Evolutionary conservation across 2,329 filamentous ascomycete species (phyloP), one percentile per base, ranked within the genome.

Genomic region (Xylaria sp.): DNA sequence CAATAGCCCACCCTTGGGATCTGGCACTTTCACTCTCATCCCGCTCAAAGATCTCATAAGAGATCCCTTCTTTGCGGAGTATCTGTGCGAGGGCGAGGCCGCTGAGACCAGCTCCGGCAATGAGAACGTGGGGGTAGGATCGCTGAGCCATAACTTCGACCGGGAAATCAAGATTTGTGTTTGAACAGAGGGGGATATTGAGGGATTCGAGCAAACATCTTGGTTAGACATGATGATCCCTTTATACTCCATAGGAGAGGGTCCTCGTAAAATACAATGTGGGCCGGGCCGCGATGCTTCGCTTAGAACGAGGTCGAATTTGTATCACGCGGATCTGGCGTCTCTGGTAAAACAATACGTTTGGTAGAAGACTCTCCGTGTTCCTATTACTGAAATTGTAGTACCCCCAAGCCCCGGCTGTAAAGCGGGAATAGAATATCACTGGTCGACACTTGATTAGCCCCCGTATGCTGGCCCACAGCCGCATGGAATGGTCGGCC

Each of bases 21-120:
- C 71, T 57, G 3, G 67, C 56, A 2, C 53, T n/a, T n/a, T 48
- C 39, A 6, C 42, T 48, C 6, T 36, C 21, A 48, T 72, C 71
- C 2, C 71, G 55, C 47, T 72, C 71, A 34, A 71, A 72, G 34
- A 71, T 67, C 30, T 68, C 61, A 36, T 62, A 72, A 0, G 71
- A 67, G 19, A 72, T 56, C 1, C 63, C 65, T 39, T 70, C 58
- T 56, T 69, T 71, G 1, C 65, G 62, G 4, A 72, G 61, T 14
- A 27, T 36, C 42, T 72, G 71, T 14, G 71, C 71, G 19, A 72
- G 65, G n/a, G 61, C 47, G 47, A 72, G 58, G 1, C 71, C 71
- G 4, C 67, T 64, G 7, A 72, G 32, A 7, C 69, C 71, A 4
- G 67, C 71, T 3, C 71, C 71, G 19, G 61, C 56, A 32, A 72